Percentiles rank a stretch among this genome's conserved stretches.
Evolutionary conservation across 345 rosid species (phyloP).

Genomic region (Durio zibethinus): DNA sequence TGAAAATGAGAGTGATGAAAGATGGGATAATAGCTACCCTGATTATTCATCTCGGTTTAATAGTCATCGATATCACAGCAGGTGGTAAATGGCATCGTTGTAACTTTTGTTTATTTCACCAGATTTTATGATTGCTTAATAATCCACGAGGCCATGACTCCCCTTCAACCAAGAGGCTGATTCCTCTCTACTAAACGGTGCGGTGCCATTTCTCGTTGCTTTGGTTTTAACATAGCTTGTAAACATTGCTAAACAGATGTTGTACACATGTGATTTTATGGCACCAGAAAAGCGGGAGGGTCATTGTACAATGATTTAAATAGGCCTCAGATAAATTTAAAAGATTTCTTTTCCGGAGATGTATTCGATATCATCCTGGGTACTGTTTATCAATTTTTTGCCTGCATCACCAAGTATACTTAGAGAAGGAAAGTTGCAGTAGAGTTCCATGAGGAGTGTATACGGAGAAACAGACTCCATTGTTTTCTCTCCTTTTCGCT

Average conservation of each 20-base stretch:
- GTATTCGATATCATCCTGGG: neutral
- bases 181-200: neutral
- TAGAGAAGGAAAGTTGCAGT: no score
- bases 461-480: no score
- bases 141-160: neutral
- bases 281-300: neutral
- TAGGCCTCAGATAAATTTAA: neutral
- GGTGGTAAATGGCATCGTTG: slow-evolving; percentile 1
- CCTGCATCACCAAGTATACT: no score
- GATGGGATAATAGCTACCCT: slow-evolving; percentile 13
- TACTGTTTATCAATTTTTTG: no score
- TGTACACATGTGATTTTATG: neutral
- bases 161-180: neutral
- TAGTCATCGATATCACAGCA: neutral
- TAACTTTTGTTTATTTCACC: neutral
- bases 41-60: neutral
- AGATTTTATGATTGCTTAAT: neutral
- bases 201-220: neutral
- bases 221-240: neutral
- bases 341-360: neutral
- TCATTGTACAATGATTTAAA: neutral
- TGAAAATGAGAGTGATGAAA: slow-evolving; percentile 22
- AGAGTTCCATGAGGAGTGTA: no score
- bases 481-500: no score
- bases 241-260: neutral